Base-by-base conservation (phyloP, 2,329 filamentous ascomycete species). In the Fusarium virguliforme region DNA sequence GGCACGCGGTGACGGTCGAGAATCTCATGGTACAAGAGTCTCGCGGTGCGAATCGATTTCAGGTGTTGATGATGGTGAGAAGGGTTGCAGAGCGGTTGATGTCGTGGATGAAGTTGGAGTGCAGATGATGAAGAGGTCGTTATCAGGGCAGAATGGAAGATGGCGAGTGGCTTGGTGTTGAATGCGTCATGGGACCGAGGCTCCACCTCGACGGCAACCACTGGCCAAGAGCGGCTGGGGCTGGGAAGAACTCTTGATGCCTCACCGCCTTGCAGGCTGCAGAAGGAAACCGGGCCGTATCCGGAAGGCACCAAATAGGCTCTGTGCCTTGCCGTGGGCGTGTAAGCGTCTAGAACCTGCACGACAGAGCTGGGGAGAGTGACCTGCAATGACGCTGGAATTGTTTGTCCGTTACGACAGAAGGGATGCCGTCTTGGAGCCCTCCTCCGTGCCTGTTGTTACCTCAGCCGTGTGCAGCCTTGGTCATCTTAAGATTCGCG, bases 1-100 rank as follows among this genome's bases (percentile, higher is more conserved):
- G 77, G 63, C 85, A 81, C 67, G 84, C 83, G 71, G 86, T 76
- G 71, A 84, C 79, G 60, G 83, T 76, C 48, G 79, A 77, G 72
- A 82, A 75, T 69, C 75, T 79, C 81, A 83, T 83, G 32, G 76
- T 65, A 67, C 56, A 50, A 22, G 10, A 30, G 12, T 64, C 18
- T 55, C 18, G 30, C 28, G 51, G 28, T 10, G 60, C 30, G 43
- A 22, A 12, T 53, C 8, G n/a, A 18, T 30, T 53, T 37, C 41
- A 34, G 28, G 18, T 26, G 26, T 30, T 28, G n/a, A 37, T 59
- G 12, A 48, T 34, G 13, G 18, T 26, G 54, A 12, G 53, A 53
- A 51, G 28, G 62, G 43, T 40, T 18, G 55, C 28, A 54, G 60
- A 50, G 38, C 9, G 62, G 34, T 61, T 60, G 57, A 60, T 62